A percentile compares a stretch with the other conserved stretches of the same genome.
Evolutionary conservation across 1,284 basidiomycete species (phyloP).

Genomic region (Phylloporus gajari): DNA sequence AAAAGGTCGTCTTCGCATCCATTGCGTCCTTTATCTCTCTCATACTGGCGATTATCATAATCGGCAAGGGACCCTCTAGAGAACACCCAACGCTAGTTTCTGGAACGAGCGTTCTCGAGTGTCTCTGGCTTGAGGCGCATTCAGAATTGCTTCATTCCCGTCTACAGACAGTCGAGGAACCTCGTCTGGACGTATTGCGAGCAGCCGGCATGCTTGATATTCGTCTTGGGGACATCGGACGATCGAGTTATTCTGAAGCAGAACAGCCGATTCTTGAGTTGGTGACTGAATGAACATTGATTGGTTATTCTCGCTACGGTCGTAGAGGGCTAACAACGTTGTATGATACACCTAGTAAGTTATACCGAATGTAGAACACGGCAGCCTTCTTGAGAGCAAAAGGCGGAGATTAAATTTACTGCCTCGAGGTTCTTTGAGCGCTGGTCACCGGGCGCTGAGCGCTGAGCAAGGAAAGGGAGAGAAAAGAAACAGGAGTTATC

Average conservation of each 20-base stretch:
- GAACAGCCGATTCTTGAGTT: neutral
- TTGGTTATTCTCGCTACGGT: no score
- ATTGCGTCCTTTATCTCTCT: neutral
- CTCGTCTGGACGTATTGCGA: neutral
- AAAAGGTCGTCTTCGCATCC: neutral
- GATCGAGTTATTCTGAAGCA: neutral
- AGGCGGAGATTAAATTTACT: no score
- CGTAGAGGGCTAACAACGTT: no score
- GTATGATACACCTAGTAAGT: no score
- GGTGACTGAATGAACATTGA: no score
- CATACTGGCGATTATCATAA: neutral
- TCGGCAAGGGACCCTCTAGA: neutral
- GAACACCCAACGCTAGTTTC: neutral
- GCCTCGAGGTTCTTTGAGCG: no score
- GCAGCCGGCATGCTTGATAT: neutral
- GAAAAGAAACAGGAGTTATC: no score
- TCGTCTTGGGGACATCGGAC: neutral
- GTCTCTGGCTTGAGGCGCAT: neutral
- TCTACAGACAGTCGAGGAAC: neutral
- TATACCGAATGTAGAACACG: no score
- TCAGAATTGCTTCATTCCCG: neutral
- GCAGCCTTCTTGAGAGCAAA: no score
- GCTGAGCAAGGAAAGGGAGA: no score
- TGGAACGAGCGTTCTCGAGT: neutral
- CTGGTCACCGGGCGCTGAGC: no score